phyloP scores from a whole-genome alignment of 2,329 filamentous ascomycete species.

The Mycosphaerella sp. region DNA sequence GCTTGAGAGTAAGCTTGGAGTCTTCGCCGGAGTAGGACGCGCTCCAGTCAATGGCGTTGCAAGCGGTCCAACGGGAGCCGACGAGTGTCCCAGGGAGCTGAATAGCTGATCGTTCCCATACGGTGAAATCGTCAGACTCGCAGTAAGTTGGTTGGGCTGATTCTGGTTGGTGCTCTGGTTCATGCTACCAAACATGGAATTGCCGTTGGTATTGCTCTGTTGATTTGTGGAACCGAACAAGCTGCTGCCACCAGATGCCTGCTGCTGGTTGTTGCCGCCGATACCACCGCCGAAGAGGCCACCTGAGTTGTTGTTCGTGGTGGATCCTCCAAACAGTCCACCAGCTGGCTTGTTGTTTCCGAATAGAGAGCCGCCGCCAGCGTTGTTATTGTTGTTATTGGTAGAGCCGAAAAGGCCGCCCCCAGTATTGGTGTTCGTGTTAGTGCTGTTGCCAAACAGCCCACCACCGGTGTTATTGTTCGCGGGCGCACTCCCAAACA shows the following conservation, averaged over 20 bases:
- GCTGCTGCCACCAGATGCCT: slow-evolving; percentile 29
- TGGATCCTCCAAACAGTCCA: slow-evolving; percentile 40
- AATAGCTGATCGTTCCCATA: slow-evolving; percentile 89
- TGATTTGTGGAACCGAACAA: slow-evolving; percentile 39
- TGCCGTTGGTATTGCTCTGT: slow-evolving; percentile 40
- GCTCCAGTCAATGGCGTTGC: slow-evolving; percentile 78
- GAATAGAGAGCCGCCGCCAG: slow-evolving; percentile 18
- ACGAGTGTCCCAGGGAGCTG: slow-evolving; percentile 60
- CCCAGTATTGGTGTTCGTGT: slow-evolving; percentile 28
- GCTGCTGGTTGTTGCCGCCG: slow-evolving; percentile 36
- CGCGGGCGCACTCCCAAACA: slow-evolving; percentile 35
- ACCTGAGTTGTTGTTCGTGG: slow-evolving; percentile 30
- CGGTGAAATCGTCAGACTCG: slow-evolving; percentile 68
- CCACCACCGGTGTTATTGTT: slow-evolving; percentile 29
- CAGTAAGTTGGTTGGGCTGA: slow-evolving; percentile 51
- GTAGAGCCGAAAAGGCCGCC: slow-evolving; percentile 37
- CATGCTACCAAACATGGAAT: slow-evolving; percentile 49
- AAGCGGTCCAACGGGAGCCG: slow-evolving; percentile 74
- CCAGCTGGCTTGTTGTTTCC: slow-evolving; percentile 40
- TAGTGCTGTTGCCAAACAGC: slow-evolving; percentile 35
- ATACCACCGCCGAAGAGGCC: slow-evolving; percentile 32
- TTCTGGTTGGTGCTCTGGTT: slow-evolving; percentile 37
- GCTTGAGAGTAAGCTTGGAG: slow-evolving; percentile 28
- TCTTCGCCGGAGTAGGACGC: slow-evolving; percentile 35
- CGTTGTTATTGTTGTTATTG: slow-evolving; percentile 27